Evolutionary conservation across 2,329 filamentous ascomycete genomes (phyloP).

Genomic region (Albifimbria verrucaria): DNA sequence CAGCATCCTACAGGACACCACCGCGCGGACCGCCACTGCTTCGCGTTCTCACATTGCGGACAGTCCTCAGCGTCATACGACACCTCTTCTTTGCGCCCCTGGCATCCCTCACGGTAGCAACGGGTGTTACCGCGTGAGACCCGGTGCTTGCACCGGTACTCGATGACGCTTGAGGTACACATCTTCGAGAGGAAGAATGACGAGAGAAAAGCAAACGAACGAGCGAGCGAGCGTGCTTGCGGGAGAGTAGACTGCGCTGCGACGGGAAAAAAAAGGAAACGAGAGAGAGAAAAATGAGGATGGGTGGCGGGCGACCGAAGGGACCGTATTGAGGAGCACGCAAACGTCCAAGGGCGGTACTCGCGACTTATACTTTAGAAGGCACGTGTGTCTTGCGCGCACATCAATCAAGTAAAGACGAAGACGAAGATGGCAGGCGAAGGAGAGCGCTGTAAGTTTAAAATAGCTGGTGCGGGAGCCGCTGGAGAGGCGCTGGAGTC

Average conservation of each 20-base stretch:
- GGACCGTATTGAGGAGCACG: too few species aligned
- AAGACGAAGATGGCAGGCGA: too few species aligned
- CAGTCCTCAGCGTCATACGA: slow-evolving; percentile 27
- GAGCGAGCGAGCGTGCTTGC: background rate
- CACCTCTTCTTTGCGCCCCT: slow-evolving; percentile 26
- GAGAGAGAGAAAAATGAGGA: background rate
- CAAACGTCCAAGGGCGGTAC: too few species aligned
- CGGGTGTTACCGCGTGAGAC: slow-evolving; percentile 30
- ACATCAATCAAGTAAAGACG: too few species aligned
- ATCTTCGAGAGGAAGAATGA: slow-evolving; percentile 14
- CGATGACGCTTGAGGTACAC: slow-evolving; percentile 29
- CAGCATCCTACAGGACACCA: slow-evolving; percentile 35
- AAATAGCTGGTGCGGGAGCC: too few species aligned
- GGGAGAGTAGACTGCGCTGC: background rate
- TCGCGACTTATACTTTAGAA: too few species aligned
- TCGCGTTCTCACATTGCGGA: slow-evolving; percentile 29
- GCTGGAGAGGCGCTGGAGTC: too few species aligned
- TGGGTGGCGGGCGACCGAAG: too few species aligned
- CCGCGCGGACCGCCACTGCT: slow-evolving; percentile 26
- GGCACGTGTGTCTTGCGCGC: too few species aligned
- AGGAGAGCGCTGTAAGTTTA: too few species aligned
- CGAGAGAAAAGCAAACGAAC: background rate
- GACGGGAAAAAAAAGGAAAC: background rate
- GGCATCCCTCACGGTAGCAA: slow-evolving; percentile 30
- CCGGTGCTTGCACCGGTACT: slow-evolving; percentile 34